Percentiles rank a stretch among this genome's conserved stretches.
These are phyloP conservation scores for Exophiala spinifera DNA, from an alignment of 2,329 filamentous ascomycete genomes.

Conservation along the genomic window DNA sequence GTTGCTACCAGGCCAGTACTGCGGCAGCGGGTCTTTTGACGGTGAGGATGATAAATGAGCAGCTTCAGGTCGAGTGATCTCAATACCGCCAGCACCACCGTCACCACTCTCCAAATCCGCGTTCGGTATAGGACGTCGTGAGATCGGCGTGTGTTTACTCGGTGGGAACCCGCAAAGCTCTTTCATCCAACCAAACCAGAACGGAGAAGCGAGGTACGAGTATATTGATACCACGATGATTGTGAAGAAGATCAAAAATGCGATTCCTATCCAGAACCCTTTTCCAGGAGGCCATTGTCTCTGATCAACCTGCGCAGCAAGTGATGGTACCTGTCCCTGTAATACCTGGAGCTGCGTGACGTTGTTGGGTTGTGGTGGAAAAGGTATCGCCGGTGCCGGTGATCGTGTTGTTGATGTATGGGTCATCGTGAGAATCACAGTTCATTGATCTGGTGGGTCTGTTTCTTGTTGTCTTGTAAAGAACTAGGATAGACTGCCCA, in stretches of 20 bases:
- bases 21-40: slow-evolving; percentile 8
- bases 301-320: background rate
- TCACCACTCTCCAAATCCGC: background rate
- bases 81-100: background rate
- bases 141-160: background rate
- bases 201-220: slow-evolving; percentile 18
- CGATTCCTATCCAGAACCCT: slow-evolving; percentile 8
- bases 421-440: no score
- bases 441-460: no score
- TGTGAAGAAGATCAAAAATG: slow-evolving; percentile 15
- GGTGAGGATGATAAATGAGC: slow-evolving; percentile 1
- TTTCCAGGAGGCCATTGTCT: background rate
- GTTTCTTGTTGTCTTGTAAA: no score
- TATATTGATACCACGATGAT: slow-evolving; percentile 7
- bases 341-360: no score
- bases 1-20: slow-evolving; percentile 2
- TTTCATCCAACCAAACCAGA: slow-evolving; percentile 1
- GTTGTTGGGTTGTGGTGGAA: no score
- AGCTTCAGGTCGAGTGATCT: slow-evolving; percentile 1
- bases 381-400: no score
- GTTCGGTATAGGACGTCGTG: background rate
- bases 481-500: no score
- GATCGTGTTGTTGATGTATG: no score
- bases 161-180: background rate
- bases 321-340: no score